Evolutionary conservation across 2,329 filamentous ascomycete genomes (phyloP), one percentile per base, ranked within the genome.

Genomic region (Pyricularia sp.): DNA sequence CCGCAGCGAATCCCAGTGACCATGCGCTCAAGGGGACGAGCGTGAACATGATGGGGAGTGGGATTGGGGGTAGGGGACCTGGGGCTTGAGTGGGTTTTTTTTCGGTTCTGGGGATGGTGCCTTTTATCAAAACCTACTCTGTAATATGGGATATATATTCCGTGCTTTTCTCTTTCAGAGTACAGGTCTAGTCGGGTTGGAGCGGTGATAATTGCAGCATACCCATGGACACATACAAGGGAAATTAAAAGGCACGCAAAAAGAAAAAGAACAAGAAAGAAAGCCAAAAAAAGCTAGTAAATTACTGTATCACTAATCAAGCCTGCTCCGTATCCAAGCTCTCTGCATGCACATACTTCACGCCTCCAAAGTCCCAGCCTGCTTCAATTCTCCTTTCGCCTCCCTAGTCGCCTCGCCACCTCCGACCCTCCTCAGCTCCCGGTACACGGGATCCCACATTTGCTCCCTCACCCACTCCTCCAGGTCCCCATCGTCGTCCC

Each of bases 1-100:
- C 93, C 23, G 94, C 94, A 30, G 91, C 95, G 50, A 97, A 97
- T 78, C 95, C 94, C 14, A 87, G 82, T 65, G 95, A 99, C 80
- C 95, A 99, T 80, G 87, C 85, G 80, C 28, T 90, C 26, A 88
- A 87, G 80, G 87, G 87, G 9, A 83, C 83, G 66, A 78, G 74
- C 64, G 77, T 83, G 63, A 87, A 86, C 72, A 79, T 83, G 77
- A 82, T 88, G 79, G 86, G 85, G 0, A 83, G 82, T 70, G 81
- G 81, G 0, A 82, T 88, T 73, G 85, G 85, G 2, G 79, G 81
- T 6, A 28, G 66, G 11, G 66, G 66, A 9, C 66, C 66, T n/a
- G 66, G 66, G 5, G 58, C 14, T 26, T 61, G 25, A 26, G 58
- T 3, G n/a, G 23, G 3, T 26, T 1, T 26, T 3, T 23, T n/a